Percentiles rank a stretch among this genome's conserved stretches.
Conservation (phyloP, 2,329 filamentous ascomycete species). For the Sphaerostilbella broomeana region DNA sequence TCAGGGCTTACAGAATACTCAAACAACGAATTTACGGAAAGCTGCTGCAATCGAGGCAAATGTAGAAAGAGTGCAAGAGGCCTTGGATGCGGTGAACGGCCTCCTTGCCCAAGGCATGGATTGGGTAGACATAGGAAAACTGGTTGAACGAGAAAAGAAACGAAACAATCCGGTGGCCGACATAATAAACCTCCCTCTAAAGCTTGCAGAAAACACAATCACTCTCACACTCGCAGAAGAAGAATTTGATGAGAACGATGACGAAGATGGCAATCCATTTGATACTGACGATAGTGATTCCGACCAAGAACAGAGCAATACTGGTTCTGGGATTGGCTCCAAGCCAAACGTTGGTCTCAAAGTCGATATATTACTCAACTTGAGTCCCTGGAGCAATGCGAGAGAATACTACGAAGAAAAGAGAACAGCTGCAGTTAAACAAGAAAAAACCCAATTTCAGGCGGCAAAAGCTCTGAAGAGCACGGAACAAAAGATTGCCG, state of each 20-base stretch:
- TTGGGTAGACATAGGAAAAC: conserved; percentile 82
- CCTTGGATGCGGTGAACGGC: conserved; percentile 85
- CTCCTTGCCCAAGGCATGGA: conserved; percentile 94
- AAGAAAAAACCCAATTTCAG: conserved; percentile 77
- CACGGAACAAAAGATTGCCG: conserved; percentile 79
- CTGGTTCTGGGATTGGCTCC: conserved; percentile 32
- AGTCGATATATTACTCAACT: conserved; percentile 76
- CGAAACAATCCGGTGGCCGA: conserved; percentile 77
- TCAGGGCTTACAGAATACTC: conserved; percentile 72
- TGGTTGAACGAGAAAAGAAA: conserved; percentile 82
- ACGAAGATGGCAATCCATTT: conserved; percentile 42
- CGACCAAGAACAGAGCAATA: conserved; percentile 29
- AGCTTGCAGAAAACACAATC: conserved; percentile 82
- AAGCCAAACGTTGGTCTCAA: conserved; percentile 49
- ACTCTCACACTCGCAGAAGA: conserved; percentile 73
- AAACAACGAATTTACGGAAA: conserved; percentile 78
- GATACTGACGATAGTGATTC: conserved; percentile 61
- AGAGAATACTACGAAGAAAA: conserved; percentile 88
- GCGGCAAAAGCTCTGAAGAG: conserved; percentile 79
- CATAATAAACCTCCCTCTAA: conserved; percentile 80
- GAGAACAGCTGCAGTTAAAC: conserved; percentile 75
- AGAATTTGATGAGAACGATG: conserved; percentile 55
- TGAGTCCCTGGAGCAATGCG: conserved; percentile 85
- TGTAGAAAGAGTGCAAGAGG: conserved; percentile 83
- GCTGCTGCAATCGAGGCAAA: conserved; percentile 89